Conservation (phyloP, 1,139 yeast species). For the Zygosaccharomyces sapae region DNA sequence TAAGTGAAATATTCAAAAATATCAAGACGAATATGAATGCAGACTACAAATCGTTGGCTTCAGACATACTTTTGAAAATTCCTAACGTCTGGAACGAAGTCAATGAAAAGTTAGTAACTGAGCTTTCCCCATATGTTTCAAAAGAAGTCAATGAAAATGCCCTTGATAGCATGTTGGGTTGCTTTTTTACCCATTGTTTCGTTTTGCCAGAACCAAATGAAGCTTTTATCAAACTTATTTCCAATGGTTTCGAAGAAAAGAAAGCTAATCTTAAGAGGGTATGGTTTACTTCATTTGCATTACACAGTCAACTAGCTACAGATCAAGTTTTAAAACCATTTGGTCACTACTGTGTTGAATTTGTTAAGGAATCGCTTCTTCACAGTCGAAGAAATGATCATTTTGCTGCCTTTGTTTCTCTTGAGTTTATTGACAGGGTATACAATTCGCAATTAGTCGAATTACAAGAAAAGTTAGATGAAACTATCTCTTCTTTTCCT, state of each 20-base stretch:
- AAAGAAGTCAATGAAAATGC: constrained; percentile 78
- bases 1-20: constrained; percentile 53
- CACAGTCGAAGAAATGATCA: constrained; percentile 25
- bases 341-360: constrained; percentile 34
- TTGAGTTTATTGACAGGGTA: constrained; percentile 20
- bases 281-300: constrained; percentile 53
- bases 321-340: constrained; percentile 37
- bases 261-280: constrained; percentile 57
- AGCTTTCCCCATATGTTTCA: constrained; percentile 48
- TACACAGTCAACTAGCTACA: constrained; percentile 38
- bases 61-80: constrained; percentile 40
- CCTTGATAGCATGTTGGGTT: constrained; percentile 46
- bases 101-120: constrained; percentile 42
- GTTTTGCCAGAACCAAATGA: constrained; percentile 15
- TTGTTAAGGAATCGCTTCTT: constrained; percentile 24
- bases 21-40: constrained; percentile 60
- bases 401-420: constrained; percentile 21
- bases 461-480: constrained; percentile 12
- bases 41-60: constrained; percentile 58
- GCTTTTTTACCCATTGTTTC: constrained; percentile 46
- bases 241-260: constrained; percentile 60
- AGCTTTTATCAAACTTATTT: constrained; percentile 37
- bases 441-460: constrained; percentile 8
- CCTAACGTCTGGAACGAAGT: constrained; percentile 32
- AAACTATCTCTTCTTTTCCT: constrained; percentile 18